A percentile compares a stretch with the other conserved stretches of the same genome.
These are phyloP conservation scores for Trypanosoma lewisi DNA, from an alignment of 208 protist species.

Conservation along the genomic window DNA sequence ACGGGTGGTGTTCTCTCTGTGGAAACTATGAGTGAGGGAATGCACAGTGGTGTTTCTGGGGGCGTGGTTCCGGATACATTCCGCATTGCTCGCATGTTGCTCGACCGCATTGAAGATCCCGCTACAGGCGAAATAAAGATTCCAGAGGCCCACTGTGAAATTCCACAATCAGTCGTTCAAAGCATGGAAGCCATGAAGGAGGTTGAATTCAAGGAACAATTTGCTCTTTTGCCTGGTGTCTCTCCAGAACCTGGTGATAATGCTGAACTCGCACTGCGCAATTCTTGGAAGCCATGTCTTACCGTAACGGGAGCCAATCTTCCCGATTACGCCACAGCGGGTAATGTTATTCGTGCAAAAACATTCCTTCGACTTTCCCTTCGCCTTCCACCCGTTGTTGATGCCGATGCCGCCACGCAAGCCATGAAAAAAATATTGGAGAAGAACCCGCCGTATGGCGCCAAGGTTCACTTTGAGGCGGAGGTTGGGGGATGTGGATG, in stretches of 20 bases:
- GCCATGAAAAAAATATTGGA: constrained; percentile 79
- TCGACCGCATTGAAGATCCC: constrained; percentile 92
- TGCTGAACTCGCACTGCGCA: constrained; percentile 76
- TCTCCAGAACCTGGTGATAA: constrained; percentile 50
- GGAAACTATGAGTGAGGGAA: constrained; percentile 78
- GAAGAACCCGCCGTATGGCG: constrained; percentile 88
- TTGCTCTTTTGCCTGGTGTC: constrained; percentile 41
- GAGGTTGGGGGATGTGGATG: constrained; percentile 77
- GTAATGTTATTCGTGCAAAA: constrained; percentile 92
- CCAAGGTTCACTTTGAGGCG: constrained; percentile 77
- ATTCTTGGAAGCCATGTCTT: constrained; percentile 92
- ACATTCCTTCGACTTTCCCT: constrained; percentile 93
- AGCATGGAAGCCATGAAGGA: constrained; percentile 52
- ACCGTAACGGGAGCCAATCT: constrained; percentile 91
- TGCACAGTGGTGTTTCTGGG: constrained; percentile 90
- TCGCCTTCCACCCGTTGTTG: constrained; percentile 84
- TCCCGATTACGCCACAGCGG: constrained; percentile 70
- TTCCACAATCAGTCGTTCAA: constrained; percentile 65
- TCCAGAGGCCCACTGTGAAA: constrained; percentile 81
- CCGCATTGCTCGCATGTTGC: constrained; percentile 83
- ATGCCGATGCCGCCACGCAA: constrained; percentile 43
- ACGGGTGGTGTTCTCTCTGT: constrained; percentile 81
- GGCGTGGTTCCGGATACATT: constrained; percentile 95
- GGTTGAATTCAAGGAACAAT: constrained; percentile 65
- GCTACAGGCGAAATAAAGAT: constrained; percentile 88